Evolutionary conservation across 192 early-diverging fungal species (phyloP), one percentile per base, ranked within the genome.

Genomic region (Coemansia sp.): DNA sequence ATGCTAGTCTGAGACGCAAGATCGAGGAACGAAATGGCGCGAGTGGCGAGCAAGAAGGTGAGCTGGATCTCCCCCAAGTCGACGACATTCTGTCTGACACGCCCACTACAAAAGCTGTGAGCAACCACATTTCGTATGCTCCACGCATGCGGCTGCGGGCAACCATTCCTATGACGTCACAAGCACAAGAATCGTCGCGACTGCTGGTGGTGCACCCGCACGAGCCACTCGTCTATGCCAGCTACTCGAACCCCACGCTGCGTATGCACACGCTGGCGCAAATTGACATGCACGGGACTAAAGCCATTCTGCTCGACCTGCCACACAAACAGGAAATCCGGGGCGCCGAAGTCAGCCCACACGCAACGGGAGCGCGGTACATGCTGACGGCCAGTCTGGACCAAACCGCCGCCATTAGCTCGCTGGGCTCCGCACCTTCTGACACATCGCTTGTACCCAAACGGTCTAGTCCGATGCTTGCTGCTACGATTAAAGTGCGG

Each of bases 371-470:
- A 15, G 15, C 63, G 25, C 66, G 47, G 6, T 72, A 66, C 14
- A 24, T 78, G 65, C 66, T 78, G 66, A 78, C 75, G 1, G 75
- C 75, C 12, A 78, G 70, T 70, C 63, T 58, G 23, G 75, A 78
- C 51, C 61, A 67, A 37, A 66, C 70, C 2, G 75, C 65, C 12
- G 70, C 60, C 15, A 40, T 78, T 3, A 65, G 52, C 2, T 26
- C 64, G 11, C 42, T 77, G 34, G 69, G 61, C 1, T 50, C 50
- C 10, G 15, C 21, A 28, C 44, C 58, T 0, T 49, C 59, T 0
- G 52, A 11, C 15, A 44, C 40, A n/a, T 12, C 40, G 14, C 15
- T 3, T 44, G 40, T 44, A 2, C 7, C 31, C 31, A 34, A 49
- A n/a, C 53, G 63, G 14, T 12, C 60, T 10, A 42, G 23, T 0